Percentiles rank a stretch among this genome's conserved stretches.
Evolutionary conservation across 208 protist species (phyloP).

Genomic region (Trichomonas tenax): DNA sequence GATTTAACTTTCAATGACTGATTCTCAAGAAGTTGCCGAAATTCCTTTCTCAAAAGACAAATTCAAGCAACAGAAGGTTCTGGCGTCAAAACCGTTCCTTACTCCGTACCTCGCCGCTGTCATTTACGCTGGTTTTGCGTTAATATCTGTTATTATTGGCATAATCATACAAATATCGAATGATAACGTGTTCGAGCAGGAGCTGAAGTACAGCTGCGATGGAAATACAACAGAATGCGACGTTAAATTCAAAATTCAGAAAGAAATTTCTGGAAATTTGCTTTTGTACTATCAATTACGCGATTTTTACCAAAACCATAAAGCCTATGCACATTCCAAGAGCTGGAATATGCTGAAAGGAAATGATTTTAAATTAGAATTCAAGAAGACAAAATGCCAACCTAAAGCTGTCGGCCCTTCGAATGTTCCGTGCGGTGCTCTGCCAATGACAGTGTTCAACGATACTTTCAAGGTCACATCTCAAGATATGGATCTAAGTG

Average conservation of each 20-base stretch:
- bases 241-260: neutral
- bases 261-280: conserved; percentile 36
- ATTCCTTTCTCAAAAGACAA: neutral
- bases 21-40: too few relatives aligned
- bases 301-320: conserved; percentile 93
- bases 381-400: neutral
- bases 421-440: neutral
- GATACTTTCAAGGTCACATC: neutral
- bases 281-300: conserved; percentile 89
- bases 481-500: neutral
- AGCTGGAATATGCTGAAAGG: neutral
- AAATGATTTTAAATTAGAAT: neutral
- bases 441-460: neutral
- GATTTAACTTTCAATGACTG: too few relatives aligned
- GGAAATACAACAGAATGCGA: neutral
- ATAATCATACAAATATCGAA: neutral
- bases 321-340: conserved; percentile 55
- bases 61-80: neutral
- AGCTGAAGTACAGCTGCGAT: neutral
- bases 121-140: neutral
- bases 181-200: neutral
- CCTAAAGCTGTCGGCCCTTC: neutral
- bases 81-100: neutral
- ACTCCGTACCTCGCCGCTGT: neutral
- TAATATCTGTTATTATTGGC: neutral